Percentiles rank a stretch among this genome's conserved stretches.
These are phyloP conservation scores for Cordyceps pruinosa DNA, from an alignment of 2,329 filamentous ascomycete species.

Conservation along the genomic window DNA sequence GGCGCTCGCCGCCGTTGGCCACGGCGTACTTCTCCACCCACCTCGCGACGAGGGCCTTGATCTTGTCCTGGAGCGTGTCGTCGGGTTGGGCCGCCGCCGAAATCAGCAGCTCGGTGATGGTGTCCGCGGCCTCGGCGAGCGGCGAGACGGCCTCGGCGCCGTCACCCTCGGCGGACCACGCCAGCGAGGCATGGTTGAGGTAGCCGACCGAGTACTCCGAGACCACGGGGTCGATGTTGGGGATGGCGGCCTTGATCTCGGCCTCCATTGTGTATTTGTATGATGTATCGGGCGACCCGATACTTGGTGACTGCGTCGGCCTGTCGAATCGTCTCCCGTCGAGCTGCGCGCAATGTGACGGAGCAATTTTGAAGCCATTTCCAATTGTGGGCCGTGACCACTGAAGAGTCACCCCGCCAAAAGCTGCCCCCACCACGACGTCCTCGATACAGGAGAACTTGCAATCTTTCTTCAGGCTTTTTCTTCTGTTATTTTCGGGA, in stretches of 20 bases:
- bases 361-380: constrained; percentile 11
- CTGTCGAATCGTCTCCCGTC: background rate
- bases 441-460: no score
- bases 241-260: constrained; percentile 77
- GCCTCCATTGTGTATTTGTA: constrained; percentile 60
- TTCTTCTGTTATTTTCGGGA: no score
- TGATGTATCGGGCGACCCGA: background rate
- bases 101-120: constrained; percentile 80
- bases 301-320: background rate
- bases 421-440: background rate
- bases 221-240: constrained; percentile 79
- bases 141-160: constrained; percentile 54
- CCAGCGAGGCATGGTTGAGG: constrained; percentile 82
- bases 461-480: no score
- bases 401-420: constrained; percentile 6
- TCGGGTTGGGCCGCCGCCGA: constrained; percentile 84
- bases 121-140: constrained; percentile 72
- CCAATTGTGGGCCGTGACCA: background rate
- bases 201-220: constrained; percentile 94
- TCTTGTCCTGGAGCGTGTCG: constrained; percentile 63
- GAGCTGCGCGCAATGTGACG: background rate
- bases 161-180: constrained; percentile 67
- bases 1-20: constrained; percentile 63
- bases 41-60: constrained; percentile 78
- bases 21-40: constrained; percentile 79